Evolutionary conservation across 768 basidiomycete genomes (phyloP), one percentile per base, ranked within the genome.

Genomic region (Lentinus tigrinus): DNA sequence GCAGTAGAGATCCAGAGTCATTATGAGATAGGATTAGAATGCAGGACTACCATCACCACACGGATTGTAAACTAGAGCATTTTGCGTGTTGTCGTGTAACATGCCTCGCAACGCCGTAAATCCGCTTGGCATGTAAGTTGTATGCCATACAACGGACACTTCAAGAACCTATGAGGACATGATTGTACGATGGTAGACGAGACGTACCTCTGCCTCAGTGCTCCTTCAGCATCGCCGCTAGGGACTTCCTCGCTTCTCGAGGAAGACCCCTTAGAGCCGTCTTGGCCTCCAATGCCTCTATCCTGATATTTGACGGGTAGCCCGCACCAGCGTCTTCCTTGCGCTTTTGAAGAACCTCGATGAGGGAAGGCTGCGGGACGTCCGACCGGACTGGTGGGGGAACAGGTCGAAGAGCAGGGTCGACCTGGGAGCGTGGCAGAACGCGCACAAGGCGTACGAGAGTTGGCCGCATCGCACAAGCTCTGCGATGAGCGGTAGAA

Each of bases 271-370:
- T 71, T 47, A 80, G 77, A 17, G 68, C 71, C 40, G 68, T 70
- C 64, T 70, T 76, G 37, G 70, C 71, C 47, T 80, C 61, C 42
- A 75, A 58, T 1, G 79, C 76, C 63, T 84, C 81, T 39, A 83
- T 76, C 37, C 82, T 78, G 46, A 83, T 70, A 52, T 83, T 83
- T 26, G 68, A 60, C 2, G 82, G 82, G 71, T 75, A 83, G n/a
- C 62, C 61, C 10, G 66, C 67, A 3, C 77, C 78, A 0, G 74
- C 69, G 27, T 72, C 72, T 23, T 67, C 63, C 64, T 79, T 74
- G 27, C 73, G 74, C 54, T 74, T 70, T 55, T 72, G 69, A 40
- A 84, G 75, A 17, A 73, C 63, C 58, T 77, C 74, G 54, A 81
- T 72, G 42, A 83, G 71, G 0, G 79, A 61, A 0, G 67, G 65